Conservation (phyloP, 345 rosid genomes). For the Pelargonium nanum region DNA sequence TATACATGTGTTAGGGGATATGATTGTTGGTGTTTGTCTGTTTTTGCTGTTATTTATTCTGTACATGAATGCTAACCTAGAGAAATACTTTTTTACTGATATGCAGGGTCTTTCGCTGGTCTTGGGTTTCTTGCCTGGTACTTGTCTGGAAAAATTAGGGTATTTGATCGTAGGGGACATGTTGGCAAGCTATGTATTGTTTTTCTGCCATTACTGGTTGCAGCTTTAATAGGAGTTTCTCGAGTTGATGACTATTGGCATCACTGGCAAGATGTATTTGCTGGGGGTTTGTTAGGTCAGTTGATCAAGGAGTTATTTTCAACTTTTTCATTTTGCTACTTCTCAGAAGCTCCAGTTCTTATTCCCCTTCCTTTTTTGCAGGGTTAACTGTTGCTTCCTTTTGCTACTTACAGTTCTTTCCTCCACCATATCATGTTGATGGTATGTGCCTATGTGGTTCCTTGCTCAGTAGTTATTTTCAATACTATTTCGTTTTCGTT, state of each 20-base stretch:
- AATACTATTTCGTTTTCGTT: background rate
- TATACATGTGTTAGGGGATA: no score
- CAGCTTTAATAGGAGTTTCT: constrained; percentile 74
- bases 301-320: background rate
- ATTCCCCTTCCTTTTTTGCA: constrained; percentile 14
- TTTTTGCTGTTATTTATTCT: no score
- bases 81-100: background rate
- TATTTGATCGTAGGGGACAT: constrained; percentile 75
- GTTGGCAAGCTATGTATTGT: constrained; percentile 79
- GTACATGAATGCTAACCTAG: no score
- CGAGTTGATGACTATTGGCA: constrained; percentile 97
- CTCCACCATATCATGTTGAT: constrained; percentile 30
- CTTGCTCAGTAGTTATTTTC: no score
- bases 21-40: no score
- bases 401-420: constrained; percentile 40
- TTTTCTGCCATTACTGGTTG: constrained; percentile 58
- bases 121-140: constrained; percentile 67
- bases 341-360: background rate
- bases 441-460: constrained; percentile 16
- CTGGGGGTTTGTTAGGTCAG: constrained; percentile 72
- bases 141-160: constrained; percentile 69
- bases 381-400: constrained; percentile 35
- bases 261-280: no score
- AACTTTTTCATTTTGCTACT: background rate
- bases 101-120: constrained; percentile 89